Base-by-base conservation (phyloP, 441 rosid species). In the Populus hybrid region DNA sequence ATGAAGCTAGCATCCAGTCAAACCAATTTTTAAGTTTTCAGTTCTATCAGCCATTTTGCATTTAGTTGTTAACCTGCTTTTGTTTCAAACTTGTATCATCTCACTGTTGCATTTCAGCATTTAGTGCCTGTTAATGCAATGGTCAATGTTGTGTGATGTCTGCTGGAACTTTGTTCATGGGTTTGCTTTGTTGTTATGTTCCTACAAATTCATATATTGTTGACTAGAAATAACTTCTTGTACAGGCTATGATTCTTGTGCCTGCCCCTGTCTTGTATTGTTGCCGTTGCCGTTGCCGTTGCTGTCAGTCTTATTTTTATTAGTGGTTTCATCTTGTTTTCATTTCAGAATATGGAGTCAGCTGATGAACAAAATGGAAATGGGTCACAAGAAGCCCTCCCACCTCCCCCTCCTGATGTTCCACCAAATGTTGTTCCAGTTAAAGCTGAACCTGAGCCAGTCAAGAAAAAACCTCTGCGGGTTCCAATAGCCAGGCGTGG, bases 401-500 rank as follows among this genome's bases (percentile, higher is more conserved):
- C 86, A 0, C 89, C 86, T 4, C 92, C 92, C 2, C 91, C 92
- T 63, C 87, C 88, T 23, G 76, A 82, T 67, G 68, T 87, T 59
- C 90, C 92, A 18, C 86, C 89, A 18, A 78, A 86, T 81, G 83
- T 85, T 19, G 78, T 84, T 42, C 87, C 89, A 5, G 71, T 83
- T 3, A 72, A 42, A 36, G 80, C 74, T 9, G 90, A 78, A 12
- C 35, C 75, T 4, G 87, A 82, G 63, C 87, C 83, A 7, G 81
- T 23, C n/a, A 86, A 85, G 81, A 87, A 89, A 71, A 86, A 88
- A 81, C 76, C 74, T 18, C 74, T 57, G 5, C 82, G 91, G 32
- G 74, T 85, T 79, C 91, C 90, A 28, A 84, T 85, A 35, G 86
- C 88, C 14, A 84, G 91, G 75, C 85, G 88, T 32, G 91, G 91